phyloP scores from a whole-genome alignment of 768 basidiomycete species.

The Tricholoma sp. region DNA sequence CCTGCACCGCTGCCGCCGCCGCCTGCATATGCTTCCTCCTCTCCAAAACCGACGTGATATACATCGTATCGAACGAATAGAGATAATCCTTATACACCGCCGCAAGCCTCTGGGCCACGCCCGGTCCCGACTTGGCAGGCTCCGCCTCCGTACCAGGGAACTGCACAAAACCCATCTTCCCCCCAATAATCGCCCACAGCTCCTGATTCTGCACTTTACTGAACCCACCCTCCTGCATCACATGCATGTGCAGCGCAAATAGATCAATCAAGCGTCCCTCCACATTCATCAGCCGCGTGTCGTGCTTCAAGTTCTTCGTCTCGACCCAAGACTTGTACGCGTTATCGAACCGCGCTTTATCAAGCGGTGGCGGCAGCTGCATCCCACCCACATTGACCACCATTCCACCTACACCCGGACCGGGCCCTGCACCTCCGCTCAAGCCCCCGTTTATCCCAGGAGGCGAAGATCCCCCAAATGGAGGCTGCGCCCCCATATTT shows the following conservation, averaged over 20 bases:
- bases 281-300: conserved; percentile 37
- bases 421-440: not conserved
- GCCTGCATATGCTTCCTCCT: conserved; percentile 22
- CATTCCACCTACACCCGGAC: not conserved
- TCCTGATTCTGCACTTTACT: conserved; percentile 45
- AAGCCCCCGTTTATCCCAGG: conserved; percentile 8
- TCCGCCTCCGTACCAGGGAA: conserved; percentile 59
- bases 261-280: conserved; percentile 59
- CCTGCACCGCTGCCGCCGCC: conserved; percentile 6
- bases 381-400: not conserved
- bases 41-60: conserved; percentile 38
- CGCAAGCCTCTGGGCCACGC: conserved; percentile 52
- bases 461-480: conserved; percentile 9
- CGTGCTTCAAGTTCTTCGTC: conserved; percentile 34
- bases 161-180: conserved; percentile 58
- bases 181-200: conserved; percentile 62
- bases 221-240: conserved; percentile 54
- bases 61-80: conserved; percentile 49
- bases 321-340: conserved; percentile 45
- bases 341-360: conserved; percentile 47
- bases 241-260: conserved; percentile 50
- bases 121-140: conserved; percentile 59
- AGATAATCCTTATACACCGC: conserved; percentile 60
- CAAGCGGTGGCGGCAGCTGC: conserved; percentile 34
- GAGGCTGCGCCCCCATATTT: conserved; percentile 23